A percentile compares a stretch with the other conserved stretches of the same genome.
Conservation (phyloP, 1,284 basidiomycete genomes). For the Inonotus obliquus region DNA sequence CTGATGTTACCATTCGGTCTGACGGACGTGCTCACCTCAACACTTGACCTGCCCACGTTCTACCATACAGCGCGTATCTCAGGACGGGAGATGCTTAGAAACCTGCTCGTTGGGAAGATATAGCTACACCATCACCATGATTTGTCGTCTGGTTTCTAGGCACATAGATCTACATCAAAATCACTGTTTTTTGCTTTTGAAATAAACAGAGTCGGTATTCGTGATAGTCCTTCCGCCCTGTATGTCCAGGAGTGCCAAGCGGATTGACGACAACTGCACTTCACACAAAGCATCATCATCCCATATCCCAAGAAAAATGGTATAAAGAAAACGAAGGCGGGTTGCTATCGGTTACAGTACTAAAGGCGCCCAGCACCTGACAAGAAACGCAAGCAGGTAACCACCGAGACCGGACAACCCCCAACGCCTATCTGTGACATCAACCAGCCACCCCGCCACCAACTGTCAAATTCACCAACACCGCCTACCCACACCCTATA, state of each 20-base stretch:
- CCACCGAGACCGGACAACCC: background rate
- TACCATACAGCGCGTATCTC: conserved; percentile 80
- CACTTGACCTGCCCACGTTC: conserved; percentile 83
- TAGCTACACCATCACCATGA: conserved; percentile 31
- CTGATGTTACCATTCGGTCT: conserved; percentile 92
- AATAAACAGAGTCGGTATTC: no score
- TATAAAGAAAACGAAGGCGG: background rate
- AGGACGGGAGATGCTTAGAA: conserved; percentile 76
- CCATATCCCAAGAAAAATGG: no score
- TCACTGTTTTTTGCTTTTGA: background rate
- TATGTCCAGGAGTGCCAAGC: no score
- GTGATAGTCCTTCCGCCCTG: no score
- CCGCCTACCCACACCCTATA: background rate
- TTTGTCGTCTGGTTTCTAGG: no score
- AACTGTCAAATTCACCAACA: background rate
- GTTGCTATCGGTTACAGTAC: background rate
- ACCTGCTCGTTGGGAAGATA: conserved; percentile 84
- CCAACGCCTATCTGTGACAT: background rate
- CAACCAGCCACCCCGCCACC: background rate
- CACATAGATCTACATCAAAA: background rate
- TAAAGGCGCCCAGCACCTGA: conserved; percentile 1
- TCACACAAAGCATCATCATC: no score
- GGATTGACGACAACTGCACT: background rate
- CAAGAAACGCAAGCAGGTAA: background rate
- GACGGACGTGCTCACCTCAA: conserved; percentile 83